Evolutionary conservation across 768 basidiomycete genomes (phyloP), one percentile per base, ranked within the genome.

Genomic region (Pluteus cervinus): DNA sequence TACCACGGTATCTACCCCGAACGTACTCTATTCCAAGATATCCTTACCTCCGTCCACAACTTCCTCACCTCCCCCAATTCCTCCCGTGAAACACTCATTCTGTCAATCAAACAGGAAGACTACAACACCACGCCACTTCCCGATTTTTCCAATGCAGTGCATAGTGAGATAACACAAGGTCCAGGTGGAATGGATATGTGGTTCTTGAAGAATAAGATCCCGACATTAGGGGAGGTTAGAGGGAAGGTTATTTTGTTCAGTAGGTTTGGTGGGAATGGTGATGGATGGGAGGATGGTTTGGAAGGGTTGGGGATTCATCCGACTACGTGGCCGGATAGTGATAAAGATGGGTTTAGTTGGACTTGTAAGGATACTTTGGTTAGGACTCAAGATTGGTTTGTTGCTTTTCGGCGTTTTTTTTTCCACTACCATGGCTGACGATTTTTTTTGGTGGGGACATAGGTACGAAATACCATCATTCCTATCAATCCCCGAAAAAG

Each of bases 41-140:
- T 93, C 33, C 68, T 94, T 7, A 40, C 56, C 4, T 68, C 69
- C 12, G 53, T 93, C 7, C 66, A 79, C 47, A 45, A 58, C 3
- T 94, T 86, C 58, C 73, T 93, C 25, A 69, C 70, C 6, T 66
- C 72, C 0, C 68, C 76, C 0, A 46, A 49, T 3, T 74, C 85
- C 1, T 65, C 62, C 7, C 68, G 65, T 20, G 92, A 94, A 57
- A 85, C 85, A 0, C 56, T 96, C 24, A 73, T 96, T 20, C 78
- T 93, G 65, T 91, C 82, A 11, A 73, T 97, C 53, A 93, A 94
- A 57, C 86, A 93, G 53, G 92, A 97, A 55, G 83, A 88, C 46
- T 76, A 66, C 40, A 53, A 66, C 4, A 56, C 48, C 14, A 68
- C 70, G 0, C 62, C 74, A 3, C 53, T 64, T 0, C 46, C 56